These are phyloP conservation scores for Phylloporus scabripes DNA, from an alignment of 768 basidiomycete species.

Conservation along the genomic window DNA sequence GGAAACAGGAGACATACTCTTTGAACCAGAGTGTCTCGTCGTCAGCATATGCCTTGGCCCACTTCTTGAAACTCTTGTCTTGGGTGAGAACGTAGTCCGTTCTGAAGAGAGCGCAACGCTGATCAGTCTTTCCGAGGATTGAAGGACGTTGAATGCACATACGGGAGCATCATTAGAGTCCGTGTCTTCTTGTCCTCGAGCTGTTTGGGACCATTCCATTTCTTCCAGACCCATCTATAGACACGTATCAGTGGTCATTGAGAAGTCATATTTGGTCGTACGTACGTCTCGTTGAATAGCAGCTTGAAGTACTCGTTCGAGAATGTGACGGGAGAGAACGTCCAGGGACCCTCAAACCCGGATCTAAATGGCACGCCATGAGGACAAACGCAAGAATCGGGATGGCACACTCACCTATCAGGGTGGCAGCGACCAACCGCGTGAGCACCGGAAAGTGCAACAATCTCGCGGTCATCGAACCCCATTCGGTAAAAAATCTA, in stretches of 20 bases:
- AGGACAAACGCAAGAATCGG: neutral
- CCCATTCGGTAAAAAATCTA: slow-evolving; percentile 75
- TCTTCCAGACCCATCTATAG: slow-evolving; percentile 81
- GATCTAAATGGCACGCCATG: slow-evolving; percentile 38
- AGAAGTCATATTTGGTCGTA: neutral
- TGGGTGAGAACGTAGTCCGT: slow-evolving; percentile 85
- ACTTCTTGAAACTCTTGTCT: slow-evolving; percentile 92
- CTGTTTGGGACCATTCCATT: slow-evolving; percentile 93
- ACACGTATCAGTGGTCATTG: neutral
- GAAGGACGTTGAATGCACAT: slow-evolving; percentile 27
- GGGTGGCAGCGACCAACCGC: slow-evolving; percentile 93
- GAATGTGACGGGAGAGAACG: slow-evolving; percentile 85
- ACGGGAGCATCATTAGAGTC: slow-evolving; percentile 95
- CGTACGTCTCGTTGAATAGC: slow-evolving; percentile 78
- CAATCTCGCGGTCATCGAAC: slow-evolving; percentile 97
- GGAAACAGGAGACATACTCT: slow-evolving; percentile 54
- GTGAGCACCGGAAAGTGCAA: slow-evolving; percentile 90
- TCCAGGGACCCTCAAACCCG: slow-evolving; percentile 90
- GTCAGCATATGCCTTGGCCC: slow-evolving; percentile 80
- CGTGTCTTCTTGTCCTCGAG: slow-evolving; percentile 88
- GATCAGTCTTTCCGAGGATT: neutral
- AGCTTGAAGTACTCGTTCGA: slow-evolving; percentile 86
- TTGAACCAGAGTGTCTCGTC: slow-evolving; percentile 86
- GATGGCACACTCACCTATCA: slow-evolving; percentile 46
- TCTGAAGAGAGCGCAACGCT: slow-evolving; percentile 30